Base-by-base conservation (phyloP, 345 rosid genomes). In the Passiflora organensis region DNA sequence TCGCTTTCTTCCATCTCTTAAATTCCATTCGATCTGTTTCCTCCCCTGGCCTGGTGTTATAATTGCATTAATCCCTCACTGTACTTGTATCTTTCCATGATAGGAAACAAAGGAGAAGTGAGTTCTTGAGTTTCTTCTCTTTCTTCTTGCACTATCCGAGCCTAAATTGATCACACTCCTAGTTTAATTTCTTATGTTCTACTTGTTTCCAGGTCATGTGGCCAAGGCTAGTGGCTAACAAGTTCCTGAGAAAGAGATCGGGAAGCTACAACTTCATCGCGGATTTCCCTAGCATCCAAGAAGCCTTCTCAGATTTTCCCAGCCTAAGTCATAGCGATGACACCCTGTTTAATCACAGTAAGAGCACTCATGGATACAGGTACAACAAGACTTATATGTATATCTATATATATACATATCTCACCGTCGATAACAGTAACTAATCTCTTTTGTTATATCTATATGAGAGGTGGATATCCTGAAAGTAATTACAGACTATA, bases 251-350 rank as follows among this genome's bases (percentile, higher is more conserved):
- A 64, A 84, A 72, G 59, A 64, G 79, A 51, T 51, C 77, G 41
- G 87, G 94, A n/a, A 78, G 84, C 84, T 81, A 65, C 71, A 85
- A 76, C 61, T 90, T 90, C n/a, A 80, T 80, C 0, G 82, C 97
- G 0, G 97, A 87, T 74, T 80, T 78, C 45, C 94, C 87, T 0
- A 65, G 56, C 47, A 53, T 55, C 41, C n/a, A 11, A 13, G 71
- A 66, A 51, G 45, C 66, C 18, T 59, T 75, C 50, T 48, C 58
- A 17, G 71, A 64, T 53, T 53, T 63, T 17, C 58, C 78, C 18
- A 71, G 62, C 62, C 34, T 76, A 25, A 72, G 72, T 2, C 64
- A 51, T 21, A 32, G 53, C 39, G 70, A 73, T 38, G 62, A 72
- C 14, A 62, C 49, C 56, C n/a, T 66, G 36, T 60, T 73, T 23